A percentile compares a stretch with the other conserved stretches of the same genome.
Evolutionary conservation across 2,329 filamentous ascomycete species (phyloP).

Genomic region (Daldinia sp.): DNA sequence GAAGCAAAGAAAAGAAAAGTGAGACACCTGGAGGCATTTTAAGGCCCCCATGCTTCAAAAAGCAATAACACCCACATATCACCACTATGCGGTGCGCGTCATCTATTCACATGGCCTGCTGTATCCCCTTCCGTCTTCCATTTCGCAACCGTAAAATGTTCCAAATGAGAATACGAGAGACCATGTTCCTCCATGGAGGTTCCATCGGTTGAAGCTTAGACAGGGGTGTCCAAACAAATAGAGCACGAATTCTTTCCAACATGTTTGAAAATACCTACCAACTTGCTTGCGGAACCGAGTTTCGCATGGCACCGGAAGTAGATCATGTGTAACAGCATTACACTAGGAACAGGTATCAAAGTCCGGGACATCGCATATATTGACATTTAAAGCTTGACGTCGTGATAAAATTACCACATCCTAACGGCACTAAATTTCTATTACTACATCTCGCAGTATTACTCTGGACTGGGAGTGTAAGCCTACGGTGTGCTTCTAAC

Average conservation of each 20-base stretch:
- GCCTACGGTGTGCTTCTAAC: neutral
- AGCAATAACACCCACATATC: neutral
- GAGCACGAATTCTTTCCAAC: neutral
- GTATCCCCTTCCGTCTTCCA: neutral
- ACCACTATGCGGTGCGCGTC: neutral
- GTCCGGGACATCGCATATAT: neutral
- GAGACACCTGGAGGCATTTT: neutral
- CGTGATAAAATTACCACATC: neutral
- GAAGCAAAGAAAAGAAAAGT: conserved; percentile 3
- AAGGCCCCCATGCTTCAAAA: neutral
- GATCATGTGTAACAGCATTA: conserved; percentile 1
- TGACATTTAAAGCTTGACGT: neutral
- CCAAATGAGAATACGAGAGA: neutral
- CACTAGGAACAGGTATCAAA: neutral
- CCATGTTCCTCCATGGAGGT: neutral
- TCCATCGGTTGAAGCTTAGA: neutral
- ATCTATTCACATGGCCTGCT: neutral
- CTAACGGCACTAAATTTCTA: neutral
- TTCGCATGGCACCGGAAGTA: neutral
- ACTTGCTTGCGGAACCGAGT: neutral
- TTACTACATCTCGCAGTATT: neutral
- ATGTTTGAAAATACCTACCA: neutral
- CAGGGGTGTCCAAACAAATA: neutral
- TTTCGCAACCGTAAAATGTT: neutral
- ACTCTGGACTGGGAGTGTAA: neutral